These are phyloP conservation scores for Gyrodon lividus DNA, from an alignment of 768 basidiomycete species.

Conservation along the genomic window DNA sequence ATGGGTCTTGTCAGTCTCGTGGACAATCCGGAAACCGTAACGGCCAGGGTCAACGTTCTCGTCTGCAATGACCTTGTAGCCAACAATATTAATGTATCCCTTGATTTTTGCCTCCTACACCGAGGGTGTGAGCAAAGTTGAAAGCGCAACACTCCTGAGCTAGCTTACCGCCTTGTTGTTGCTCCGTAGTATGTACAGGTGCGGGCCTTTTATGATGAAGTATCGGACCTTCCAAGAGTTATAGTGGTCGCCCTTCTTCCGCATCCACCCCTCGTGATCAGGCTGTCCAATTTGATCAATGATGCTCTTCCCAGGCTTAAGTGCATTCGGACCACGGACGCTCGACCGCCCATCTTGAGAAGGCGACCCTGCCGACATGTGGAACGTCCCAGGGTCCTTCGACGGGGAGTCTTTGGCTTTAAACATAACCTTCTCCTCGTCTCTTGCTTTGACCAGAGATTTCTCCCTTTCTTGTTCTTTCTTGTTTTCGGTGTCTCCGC, in stretches of 20 bases:
- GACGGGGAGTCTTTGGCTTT: conserved; percentile 21
- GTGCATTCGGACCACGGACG: conserved; percentile 32
- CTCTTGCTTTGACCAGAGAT: conserved; percentile 18
- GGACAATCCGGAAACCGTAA: conserved; percentile 94
- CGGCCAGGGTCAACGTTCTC: conserved; percentile 89
- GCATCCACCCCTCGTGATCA: conserved; percentile 92
- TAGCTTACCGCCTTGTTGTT: conserved; percentile 50
- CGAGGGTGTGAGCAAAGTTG: neutral
- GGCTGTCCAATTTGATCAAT: conserved; percentile 88
- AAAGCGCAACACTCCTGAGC: neutral
- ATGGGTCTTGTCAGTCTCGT: conserved; percentile 84
- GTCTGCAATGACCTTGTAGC: conserved; percentile 92
- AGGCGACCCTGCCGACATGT: conserved; percentile 52
- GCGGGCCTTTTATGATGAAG: conserved; percentile 88
- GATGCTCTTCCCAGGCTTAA: conserved; percentile 69
- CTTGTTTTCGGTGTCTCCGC: conserved; percentile 19
- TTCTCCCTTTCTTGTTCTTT: conserved; percentile 24
- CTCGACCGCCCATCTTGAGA: conserved; percentile 21
- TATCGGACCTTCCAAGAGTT: conserved; percentile 91
- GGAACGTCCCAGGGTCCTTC: conserved; percentile 41
- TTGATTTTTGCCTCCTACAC: conserved; percentile 89
- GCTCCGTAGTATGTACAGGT: conserved; percentile 84
- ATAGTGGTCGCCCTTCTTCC: conserved; percentile 92
- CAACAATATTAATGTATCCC: conserved; percentile 89
- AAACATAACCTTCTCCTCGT: conserved; percentile 20